A percentile compares a stretch with the other conserved stretches of the same genome.
Conservation (phyloP, 495 filamentous ascomycete genomes). For the Venustampulla echinocandica region DNA sequence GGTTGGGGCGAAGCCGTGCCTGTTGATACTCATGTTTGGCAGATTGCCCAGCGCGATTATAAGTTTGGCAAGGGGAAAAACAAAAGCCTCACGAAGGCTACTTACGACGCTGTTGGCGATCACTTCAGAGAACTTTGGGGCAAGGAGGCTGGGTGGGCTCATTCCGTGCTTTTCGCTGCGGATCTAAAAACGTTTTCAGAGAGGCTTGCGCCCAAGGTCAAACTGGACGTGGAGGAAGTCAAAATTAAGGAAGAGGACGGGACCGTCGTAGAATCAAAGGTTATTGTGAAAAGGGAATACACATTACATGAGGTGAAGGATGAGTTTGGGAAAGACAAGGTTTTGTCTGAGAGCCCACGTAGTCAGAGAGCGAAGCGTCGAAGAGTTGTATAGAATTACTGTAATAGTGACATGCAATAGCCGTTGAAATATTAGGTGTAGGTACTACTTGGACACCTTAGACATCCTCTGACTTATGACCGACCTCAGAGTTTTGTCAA, state of each 20-base stretch:
- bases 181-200: constrained; percentile 82
- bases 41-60: constrained; percentile 95
- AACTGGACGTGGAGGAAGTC: constrained; percentile 38
- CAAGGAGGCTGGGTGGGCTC: constrained; percentile 91
- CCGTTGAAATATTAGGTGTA: not conserved
- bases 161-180: constrained; percentile 92
- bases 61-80: constrained; percentile 78
- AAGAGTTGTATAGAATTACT: constrained; percentile 1
- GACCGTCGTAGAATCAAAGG: constrained; percentile 13
- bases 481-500: too few relatives aligned
- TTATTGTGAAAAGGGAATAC: constrained; percentile 16
- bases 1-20: constrained; percentile 96
- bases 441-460: too few relatives aligned
- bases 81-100: constrained; percentile 77
- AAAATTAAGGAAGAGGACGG: constrained; percentile 22
- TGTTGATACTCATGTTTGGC: constrained; percentile 97
- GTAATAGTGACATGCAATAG: not conserved
- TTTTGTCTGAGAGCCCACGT: constrained; percentile 12
- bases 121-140: constrained; percentile 91
- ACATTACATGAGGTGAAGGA: constrained; percentile 10
- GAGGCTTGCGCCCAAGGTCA: constrained; percentile 41
- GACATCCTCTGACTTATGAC: too few relatives aligned
- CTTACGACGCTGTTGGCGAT: constrained; percentile 83
- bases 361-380: constrained; percentile 16
- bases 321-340: constrained; percentile 19